phyloP scores from a whole-genome alignment of 352 stramenopile genomes.

The Thraustochytrium striatum region DNA sequence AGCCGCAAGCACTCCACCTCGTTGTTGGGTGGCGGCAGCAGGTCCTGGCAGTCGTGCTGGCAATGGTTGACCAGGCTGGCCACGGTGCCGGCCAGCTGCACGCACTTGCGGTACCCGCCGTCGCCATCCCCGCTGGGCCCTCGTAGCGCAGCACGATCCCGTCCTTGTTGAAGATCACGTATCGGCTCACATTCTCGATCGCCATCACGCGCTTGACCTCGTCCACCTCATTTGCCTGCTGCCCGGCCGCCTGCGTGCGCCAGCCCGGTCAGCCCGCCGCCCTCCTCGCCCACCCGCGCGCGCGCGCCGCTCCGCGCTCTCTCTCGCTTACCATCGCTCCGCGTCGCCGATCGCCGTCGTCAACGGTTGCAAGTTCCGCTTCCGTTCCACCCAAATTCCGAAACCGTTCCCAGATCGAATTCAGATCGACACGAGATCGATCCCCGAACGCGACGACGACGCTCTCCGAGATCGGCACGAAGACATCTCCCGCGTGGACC shows the following conservation, averaged over 20 bases:
- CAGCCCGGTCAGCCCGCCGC: too few relatives aligned
- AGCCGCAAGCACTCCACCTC: conserved; percentile 82
- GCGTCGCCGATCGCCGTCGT: too few relatives aligned
- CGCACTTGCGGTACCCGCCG: conserved; percentile 40
- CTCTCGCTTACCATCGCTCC: too few relatives aligned
- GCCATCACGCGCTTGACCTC: conserved; percentile 83
- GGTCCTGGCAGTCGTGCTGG: conserved; percentile 27
- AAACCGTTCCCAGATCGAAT: too few relatives aligned
- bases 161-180: conserved; percentile 87
- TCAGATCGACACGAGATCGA: too few relatives aligned
- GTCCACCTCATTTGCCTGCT: conserved; percentile 75
- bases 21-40: conserved; percentile 52
- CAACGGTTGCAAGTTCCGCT: too few relatives aligned
- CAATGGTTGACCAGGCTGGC: conserved; percentile 35
- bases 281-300: too few relatives aligned
- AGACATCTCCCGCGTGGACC: too few relatives aligned
- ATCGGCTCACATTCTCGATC: conserved; percentile 77
- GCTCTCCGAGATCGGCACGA: too few relatives aligned
- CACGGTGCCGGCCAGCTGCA: conserved; percentile 35
- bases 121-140: conserved; percentile 54
- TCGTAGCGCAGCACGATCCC: conserved; percentile 79
- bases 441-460: too few relatives aligned
- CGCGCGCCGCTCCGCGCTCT: too few relatives aligned
- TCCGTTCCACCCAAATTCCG: too few relatives aligned
- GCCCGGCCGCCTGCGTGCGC: background rate